Conservation (phyloP, 805 yeast genomes). For the Candida qinlingensis region DNA sequence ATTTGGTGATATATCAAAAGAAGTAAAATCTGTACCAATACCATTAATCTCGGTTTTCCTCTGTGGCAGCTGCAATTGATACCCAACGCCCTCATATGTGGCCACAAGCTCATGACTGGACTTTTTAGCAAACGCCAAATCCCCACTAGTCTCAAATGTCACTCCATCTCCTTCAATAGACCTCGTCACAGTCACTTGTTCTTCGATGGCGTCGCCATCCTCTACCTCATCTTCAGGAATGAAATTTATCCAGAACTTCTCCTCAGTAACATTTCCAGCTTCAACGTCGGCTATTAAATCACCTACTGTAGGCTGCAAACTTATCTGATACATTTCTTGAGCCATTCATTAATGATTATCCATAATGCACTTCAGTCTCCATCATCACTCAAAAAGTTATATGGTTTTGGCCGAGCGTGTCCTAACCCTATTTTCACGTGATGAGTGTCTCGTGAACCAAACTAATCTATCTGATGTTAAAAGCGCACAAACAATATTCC, state of each 20-base stretch:
- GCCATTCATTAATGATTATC: background rate
- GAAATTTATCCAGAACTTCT: conserved; percentile 39
- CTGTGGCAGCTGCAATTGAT: conserved; percentile 12
- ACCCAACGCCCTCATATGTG: conserved; percentile 11
- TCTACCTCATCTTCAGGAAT: conserved; percentile 15
- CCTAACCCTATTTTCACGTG: too few relatives aligned
- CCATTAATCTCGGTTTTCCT: background rate
- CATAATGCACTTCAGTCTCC: background rate
- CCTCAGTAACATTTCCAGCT: conserved; percentile 21
- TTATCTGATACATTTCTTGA: conserved; percentile 12
- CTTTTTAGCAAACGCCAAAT: conserved; percentile 9
- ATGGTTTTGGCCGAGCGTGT: too few relatives aligned
- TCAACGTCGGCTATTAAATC: conserved; percentile 38
- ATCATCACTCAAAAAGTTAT: background rate
- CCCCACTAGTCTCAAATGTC: conserved; percentile 13
- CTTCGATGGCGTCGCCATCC: conserved; percentile 25
- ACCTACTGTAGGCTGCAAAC: conserved; percentile 39
- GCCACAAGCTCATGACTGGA: background rate
- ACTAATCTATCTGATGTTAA: too few relatives aligned
- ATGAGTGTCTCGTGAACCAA: too few relatives aligned
- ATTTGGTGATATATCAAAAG: conserved; percentile 30
- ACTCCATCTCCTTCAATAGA: conserved; percentile 8
- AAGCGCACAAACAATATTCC: too few relatives aligned
- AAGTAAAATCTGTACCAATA: conserved; percentile 10
- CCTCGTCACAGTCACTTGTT: conserved; percentile 23